Percentiles rank a stretch among this genome's conserved stretches.
Conservation (phyloP, 2,329 filamentous ascomycete genomes). For the Colletotrichum neosansevieriae region DNA sequence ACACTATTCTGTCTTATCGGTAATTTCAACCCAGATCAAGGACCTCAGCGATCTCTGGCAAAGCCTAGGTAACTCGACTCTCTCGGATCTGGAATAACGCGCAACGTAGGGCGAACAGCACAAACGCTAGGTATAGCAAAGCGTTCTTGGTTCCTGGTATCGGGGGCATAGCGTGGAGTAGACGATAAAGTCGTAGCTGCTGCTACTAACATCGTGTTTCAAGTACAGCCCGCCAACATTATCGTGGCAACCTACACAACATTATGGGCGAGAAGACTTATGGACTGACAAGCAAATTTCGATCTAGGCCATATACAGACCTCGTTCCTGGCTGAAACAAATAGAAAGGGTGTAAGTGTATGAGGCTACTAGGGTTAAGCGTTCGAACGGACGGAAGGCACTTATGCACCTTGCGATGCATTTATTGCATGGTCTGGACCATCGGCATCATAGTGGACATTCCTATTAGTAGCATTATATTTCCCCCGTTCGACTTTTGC, state of each 20-base stretch:
- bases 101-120: background rate
- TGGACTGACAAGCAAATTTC: background rate
- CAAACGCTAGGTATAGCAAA: background rate
- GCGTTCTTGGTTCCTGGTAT: background rate
- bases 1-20: background rate
- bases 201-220: background rate
- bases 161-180: background rate
- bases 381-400: too few relatives aligned
- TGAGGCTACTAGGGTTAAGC: too few relatives aligned
- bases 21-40: background rate
- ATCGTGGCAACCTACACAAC: background rate
- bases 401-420: too few relatives aligned
- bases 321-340: background rate
- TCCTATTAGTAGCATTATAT: too few relatives aligned
- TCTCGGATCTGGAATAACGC: background rate
- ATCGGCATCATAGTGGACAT: too few relatives aligned
- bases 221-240: background rate
- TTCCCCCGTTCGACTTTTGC: too few relatives aligned
- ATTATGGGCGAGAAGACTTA: background rate
- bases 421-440: too few relatives aligned
- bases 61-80: rapidly evolving
- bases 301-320: rapidly evolving
- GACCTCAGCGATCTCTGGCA: rapidly evolving
- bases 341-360: background rate
- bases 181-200: background rate